Conservation (phyloP, 2,329 filamentous ascomycete species). For the Sarocladium brachiariae region DNA sequence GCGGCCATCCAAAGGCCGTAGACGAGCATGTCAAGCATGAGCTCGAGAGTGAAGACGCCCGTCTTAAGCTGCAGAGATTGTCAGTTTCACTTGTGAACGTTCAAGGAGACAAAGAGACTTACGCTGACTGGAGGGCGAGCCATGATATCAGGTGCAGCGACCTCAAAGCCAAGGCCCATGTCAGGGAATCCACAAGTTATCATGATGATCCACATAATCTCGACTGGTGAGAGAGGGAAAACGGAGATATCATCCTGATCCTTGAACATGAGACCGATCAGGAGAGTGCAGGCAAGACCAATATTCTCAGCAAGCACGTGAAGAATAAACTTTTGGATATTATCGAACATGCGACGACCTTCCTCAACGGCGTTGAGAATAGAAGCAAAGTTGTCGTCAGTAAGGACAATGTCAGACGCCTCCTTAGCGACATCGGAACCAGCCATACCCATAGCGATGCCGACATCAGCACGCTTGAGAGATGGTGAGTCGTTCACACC, state of each 20-base stretch:
- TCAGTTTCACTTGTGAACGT: not conserved
- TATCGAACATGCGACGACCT: constrained; percentile 66
- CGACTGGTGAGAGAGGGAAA: constrained; percentile 67
- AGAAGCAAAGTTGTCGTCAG: constrained; percentile 67
- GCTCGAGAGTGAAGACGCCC: constrained; percentile 60
- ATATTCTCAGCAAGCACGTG: constrained; percentile 66
- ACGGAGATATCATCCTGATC: constrained; percentile 58
- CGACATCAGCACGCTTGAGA: constrained; percentile 62
- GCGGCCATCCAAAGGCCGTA: constrained; percentile 64
- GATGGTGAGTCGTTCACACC: constrained; percentile 70
- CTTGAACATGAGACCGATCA: constrained; percentile 68
- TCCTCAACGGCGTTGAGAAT: constrained; percentile 67
- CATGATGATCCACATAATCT: constrained; percentile 80
- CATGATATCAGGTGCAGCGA: constrained; percentile 63
- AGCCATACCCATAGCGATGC: constrained; percentile 59
- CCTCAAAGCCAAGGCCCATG: constrained; percentile 71
- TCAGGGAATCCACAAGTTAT: constrained; percentile 68
- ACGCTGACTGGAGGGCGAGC: constrained; percentile 55
- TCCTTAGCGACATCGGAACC: constrained; percentile 59
- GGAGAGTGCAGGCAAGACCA: constrained; percentile 60
- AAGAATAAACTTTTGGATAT: constrained; percentile 69
- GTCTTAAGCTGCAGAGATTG: constrained; percentile 30
- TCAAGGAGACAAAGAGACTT: constrained; percentile 1
- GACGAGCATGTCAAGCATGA: constrained; percentile 59
- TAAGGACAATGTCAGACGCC: constrained; percentile 61